Base-by-base conservation (phyloP, 2,329 filamentous ascomycete species). In the Colletotrichum sp. region DNA sequence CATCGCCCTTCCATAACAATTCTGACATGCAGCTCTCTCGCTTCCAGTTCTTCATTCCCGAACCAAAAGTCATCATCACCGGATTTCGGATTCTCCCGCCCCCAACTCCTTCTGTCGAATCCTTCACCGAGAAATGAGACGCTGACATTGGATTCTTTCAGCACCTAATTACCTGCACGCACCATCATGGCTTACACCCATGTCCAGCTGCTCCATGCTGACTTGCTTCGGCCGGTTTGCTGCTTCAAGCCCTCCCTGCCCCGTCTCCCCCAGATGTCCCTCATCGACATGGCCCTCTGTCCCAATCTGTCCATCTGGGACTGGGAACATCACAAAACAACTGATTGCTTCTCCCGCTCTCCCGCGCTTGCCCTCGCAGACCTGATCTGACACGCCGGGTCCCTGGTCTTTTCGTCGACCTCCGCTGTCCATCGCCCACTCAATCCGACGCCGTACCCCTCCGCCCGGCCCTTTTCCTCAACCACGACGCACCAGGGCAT, bases 331-430 rank as follows among this genome's bases (percentile, higher is more conserved):
- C 69, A 52, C 43, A 22, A 52, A 13, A 52, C n/a, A 22, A 34
- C 52, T 34, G 28, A 56, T 55, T 62, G 36, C 12, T 56, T 72
- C 34, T 58, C 30, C 25, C 64, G 34, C 62, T 55, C 25, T 13
- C 28, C 61, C 69, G 34, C 28, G 56, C 61, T 16, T 34, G 32
- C 22, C 28, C 61, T 64, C 61, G 67, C 66, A 60, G 60, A 28
- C 71, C 67, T 74, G 71, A 52, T 66, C 60, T 64, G 72, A 75
- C 61, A 60, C 48, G 71, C 62, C 13, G 60, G 34, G 55, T 61
- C 18, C 55, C 56, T 43, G 34, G 13, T 27, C 28, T 43, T 43
- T 25, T 43, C 48, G 56, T 67, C 62, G 43, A 30, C 65, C 27
- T 67, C 48, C 13, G 15, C 65, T 32, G 43, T 34, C 65, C 48